Base-by-base conservation (phyloP, 1,284 basidiomycete species). In the Psilocybe mexicana region DNA sequence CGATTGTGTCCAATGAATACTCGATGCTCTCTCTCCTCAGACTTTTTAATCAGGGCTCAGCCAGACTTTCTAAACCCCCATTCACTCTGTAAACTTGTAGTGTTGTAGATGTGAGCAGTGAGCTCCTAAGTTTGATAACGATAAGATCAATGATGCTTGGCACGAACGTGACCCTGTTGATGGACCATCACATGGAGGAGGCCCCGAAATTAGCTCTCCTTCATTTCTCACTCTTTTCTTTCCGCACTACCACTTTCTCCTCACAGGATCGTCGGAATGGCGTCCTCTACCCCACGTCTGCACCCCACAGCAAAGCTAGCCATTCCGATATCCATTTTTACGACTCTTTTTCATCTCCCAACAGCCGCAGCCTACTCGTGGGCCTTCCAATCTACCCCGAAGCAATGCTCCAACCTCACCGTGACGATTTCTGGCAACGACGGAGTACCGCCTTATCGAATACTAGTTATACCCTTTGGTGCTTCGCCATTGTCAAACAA, bases 381-480 rank as follows among this genome's bases (percentile, higher is more conserved):
- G 80, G 73, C 75, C 36, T 85, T 91, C 70, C 72, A 77, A 8
- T 72, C 65, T 58, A 68, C 76, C 18, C 87, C 90, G 0, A 69
- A 77, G 50, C 89, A 91, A 73, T 92, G 90, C 69, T 66, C 74
- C 53, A 81, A 84, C 64, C 77, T 90, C 36, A 79, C 81, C 43
- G 71, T 92, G 30, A 63, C 74, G 28, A 77, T 91, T 55, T 72
- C 75, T 5, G 84, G 83, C 54, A 69, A 73, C 54, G 79, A 75
- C 36, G 85, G 86, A 47, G 67, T 70, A 44, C 83, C 88, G 0
- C 90, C 90, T 0, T 92, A 88, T 71, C 77, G 75, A 44, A 74
- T 85, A 51, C 74, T 91, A 38, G 75, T 92, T 57, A 73, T 91
- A 50, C 90, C 90, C 1, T 81, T 77, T 66, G 89, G 89, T 3